Conservation (phyloP, 2,329 filamentous ascomycete species). For the Ophiocordyceps robertsii region DNA sequence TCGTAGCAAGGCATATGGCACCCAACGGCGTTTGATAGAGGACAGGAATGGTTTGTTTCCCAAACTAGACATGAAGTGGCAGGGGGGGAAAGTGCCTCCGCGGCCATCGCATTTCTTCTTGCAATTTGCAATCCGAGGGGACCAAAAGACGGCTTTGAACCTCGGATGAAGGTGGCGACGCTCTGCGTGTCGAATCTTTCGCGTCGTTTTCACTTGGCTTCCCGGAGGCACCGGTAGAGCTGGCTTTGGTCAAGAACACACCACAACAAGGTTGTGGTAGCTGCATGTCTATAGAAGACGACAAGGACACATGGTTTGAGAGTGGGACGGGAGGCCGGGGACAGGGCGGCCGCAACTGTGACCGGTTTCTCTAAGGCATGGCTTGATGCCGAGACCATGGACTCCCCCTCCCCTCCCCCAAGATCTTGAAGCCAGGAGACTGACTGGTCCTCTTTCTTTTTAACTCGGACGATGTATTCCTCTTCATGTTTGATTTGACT, state of each 20-base stretch:
- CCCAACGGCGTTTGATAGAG: slow-evolving; percentile 18
- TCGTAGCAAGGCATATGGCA: slow-evolving; percentile 7
- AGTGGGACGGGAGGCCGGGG: neutral
- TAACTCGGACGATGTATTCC: too few species aligned
- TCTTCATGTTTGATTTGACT: too few species aligned
- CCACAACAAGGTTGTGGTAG: neutral
- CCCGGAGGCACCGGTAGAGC: neutral
- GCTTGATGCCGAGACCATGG: too few species aligned
- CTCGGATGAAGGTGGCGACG: neutral
- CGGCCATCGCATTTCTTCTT: slow-evolving; percentile 2
- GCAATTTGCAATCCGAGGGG: neutral
- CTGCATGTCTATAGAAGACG: neutral
- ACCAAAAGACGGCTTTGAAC: neutral
- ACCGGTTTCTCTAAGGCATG: too few species aligned
- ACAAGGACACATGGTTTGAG: neutral
- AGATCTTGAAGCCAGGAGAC: too few species aligned
- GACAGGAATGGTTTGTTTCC: slow-evolving; percentile 8
- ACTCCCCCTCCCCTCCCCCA: too few species aligned
- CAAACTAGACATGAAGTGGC: slow-evolving; percentile 7
- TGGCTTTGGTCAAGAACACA: neutral
- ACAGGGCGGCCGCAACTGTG: too few species aligned
- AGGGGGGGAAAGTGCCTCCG: slow-evolving; percentile 2
- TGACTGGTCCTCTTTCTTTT: too few species aligned
- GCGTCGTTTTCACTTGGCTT: neutral
- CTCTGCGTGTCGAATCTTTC: neutral